Evolutionary conservation across 179 eudicot genomes (phyloP), one percentile per base, ranked within the genome.

Genomic region (Spinacia oleracea): DNA sequence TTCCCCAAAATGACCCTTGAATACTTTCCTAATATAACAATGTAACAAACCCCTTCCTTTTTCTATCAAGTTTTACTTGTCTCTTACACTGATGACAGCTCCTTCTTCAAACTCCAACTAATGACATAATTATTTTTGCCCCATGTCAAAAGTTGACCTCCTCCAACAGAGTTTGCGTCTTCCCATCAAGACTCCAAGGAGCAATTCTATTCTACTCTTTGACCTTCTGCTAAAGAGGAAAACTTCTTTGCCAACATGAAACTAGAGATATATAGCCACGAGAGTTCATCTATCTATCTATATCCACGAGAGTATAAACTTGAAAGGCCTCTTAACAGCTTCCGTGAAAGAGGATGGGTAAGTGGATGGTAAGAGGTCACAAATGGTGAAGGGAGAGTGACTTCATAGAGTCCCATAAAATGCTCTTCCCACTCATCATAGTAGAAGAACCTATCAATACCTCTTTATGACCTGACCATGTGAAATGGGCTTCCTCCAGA

Each of bases 401-500:
- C 34, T 14, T 16, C 2, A 23, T 27, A 9, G 7, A 32, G 69
- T 29, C 50, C 27, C 43, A 20, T 38, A 20, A 40, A 67, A 38
- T 6, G 50, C 72, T 21, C 31, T 31, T 38, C 50, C 43, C 69
- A 64, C 43, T 64, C n/a, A 64, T 64, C 43, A 34, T 64, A 64
- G 21, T 16, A 15, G 70, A 58, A 58, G 4, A 58, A 6, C 29
- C 56, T 51, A 51, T 51, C 56, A 51, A 18, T 51, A 23, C 32
- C 21, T 64, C 21, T 64, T 32, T 64, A 62, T 62, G 40, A 64
- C 35, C 12, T n/a, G 68, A 64, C n/a, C 68, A 64, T 64, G n/a
- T 18, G n/a, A 23, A 58, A 11, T 8, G 14, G 23, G 0, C n/a
- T 9, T 58, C 31, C 27, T 58, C 63, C 29, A 58, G 9, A n/a